phyloP scores from a whole-genome alignment of 108 stramenopile species.

The Nitzschia sp. region DNA sequence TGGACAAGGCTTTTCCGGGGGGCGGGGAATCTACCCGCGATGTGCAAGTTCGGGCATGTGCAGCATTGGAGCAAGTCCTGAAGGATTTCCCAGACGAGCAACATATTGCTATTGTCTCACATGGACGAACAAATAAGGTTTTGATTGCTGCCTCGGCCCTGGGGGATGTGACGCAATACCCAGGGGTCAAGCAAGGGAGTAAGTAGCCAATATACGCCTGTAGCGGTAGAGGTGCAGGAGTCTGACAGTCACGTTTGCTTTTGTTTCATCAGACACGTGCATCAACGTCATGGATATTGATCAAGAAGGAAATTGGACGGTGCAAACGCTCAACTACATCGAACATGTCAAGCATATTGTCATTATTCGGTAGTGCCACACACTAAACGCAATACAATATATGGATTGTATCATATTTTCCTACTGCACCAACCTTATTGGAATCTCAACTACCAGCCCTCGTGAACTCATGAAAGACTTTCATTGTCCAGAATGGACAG shows the following conservation, averaged over 20 bases:
- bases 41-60: conserved; percentile 29
- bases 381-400: too few relatives aligned
- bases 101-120: conserved; percentile 42
- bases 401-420: too few relatives aligned
- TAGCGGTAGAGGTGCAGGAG: too few relatives aligned
- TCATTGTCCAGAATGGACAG: background rate
- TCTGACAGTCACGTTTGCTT: too few relatives aligned
- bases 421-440: too few relatives aligned
- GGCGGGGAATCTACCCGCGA: conserved; percentile 40
- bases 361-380: conserved; percentile 15
- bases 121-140: conserved; percentile 51
- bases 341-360: conserved; percentile 38
- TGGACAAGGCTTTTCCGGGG: conserved; percentile 31
- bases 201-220: too few relatives aligned
- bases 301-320: conserved; percentile 13
- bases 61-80: conserved; percentile 24
- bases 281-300: conserved; percentile 44
- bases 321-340: conserved; percentile 26
- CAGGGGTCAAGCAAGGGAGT: conserved; percentile 38
- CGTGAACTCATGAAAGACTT: background rate
- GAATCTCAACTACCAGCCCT: too few relatives aligned
- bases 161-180: conserved; percentile 9
- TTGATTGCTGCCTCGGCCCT: conserved; percentile 32
- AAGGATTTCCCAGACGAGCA: conserved; percentile 12
- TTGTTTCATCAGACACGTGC: conserved; percentile 39